Conservation (phyloP, 2,329 filamentous ascomycete species). For the Aspergillus cejpii region DNA sequence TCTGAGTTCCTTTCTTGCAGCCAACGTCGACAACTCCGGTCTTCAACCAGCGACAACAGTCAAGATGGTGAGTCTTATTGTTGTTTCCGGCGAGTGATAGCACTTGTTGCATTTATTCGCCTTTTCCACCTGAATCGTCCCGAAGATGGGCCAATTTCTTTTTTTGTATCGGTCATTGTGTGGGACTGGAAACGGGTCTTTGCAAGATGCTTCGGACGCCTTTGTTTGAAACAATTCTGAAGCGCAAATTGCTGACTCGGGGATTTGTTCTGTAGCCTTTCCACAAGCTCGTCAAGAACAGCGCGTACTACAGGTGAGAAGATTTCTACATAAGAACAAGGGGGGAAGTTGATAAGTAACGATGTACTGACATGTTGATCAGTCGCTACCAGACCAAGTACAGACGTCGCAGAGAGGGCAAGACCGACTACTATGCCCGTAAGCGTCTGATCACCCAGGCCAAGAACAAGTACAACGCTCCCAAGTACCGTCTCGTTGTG, state of each 20-base stretch:
- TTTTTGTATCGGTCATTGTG: conserved; percentile 11
- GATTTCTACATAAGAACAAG: conserved; percentile 1
- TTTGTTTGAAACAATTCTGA: conserved; percentile 59
- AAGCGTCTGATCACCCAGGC: conserved; percentile 99
- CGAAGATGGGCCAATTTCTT: conserved; percentile 1
- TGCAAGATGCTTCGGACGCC: conserved; percentile 96
- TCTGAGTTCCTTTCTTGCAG: conserved; percentile 22
- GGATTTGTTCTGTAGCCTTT: conserved; percentile 60
- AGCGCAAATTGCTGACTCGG: conserved; percentile 99
- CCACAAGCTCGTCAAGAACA: conserved; percentile 95
- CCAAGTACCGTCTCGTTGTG: conserved; percentile 99
- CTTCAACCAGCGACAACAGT: conserved; percentile 33
- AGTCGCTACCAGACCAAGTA: conserved; percentile 99
- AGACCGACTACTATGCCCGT: conserved; percentile 99
- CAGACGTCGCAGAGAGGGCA: conserved; percentile 89
- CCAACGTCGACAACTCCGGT: conserved; percentile 34
- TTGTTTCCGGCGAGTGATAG: conserved; percentile 23
- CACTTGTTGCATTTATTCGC: conserved; percentile 9
- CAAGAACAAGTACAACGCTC: conserved; percentile 99
- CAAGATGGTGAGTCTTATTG: conserved; percentile 42
- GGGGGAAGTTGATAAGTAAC: not conserved
- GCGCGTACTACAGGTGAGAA: conserved; percentile 94
- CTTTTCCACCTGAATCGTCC: not conserved
- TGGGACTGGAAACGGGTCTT: conserved; percentile 54
- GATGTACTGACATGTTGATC: conserved; percentile 15